Evolutionary conservation across 441 rosid species (phyloP), one percentile per base, ranked within the genome.

Genomic region (Arabidopsis hybrid): DNA sequence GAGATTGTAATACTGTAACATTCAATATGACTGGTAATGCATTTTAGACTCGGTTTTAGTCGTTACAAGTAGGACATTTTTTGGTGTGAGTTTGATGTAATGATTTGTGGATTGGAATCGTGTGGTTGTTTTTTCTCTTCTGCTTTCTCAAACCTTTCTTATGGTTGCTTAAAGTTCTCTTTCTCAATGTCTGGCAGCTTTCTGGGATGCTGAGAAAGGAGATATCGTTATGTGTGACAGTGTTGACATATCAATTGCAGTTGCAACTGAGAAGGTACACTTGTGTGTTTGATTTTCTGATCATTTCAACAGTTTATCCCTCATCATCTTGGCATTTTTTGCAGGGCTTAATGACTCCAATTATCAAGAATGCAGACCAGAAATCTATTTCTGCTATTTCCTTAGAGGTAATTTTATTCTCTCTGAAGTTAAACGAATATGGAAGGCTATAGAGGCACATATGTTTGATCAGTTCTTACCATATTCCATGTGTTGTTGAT

Each of bases 321-420:
- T 82, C 78, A 81, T 77, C 67, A 34, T 71, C 36, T 65, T 72
- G 80, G 71, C 59, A 68, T 79, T 42, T 71, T 38, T 77, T 83
- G 55, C 91, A 95, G 97, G 99, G 99, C 26, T 83, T 95, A 80
- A 91, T 95, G 97, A 95, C 97, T 70, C 99, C 98, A 65, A 95
- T 95, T 68, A 76, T 95, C 51, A 82, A 83, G 84, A 95, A 89
- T 77, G 99, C 97, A 4, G 97, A 95, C 79, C 97, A 95, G 81
- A 95, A 95, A 83, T 88, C 98, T 72, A 85, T 95, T 73, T 85
- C 92, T 59, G 82, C 92, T 47, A 92, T 95, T 65, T 95, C 99
- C 60, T 59, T 63, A 8, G 99, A 95, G 99, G 98, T 95, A 81
- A 55, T 47, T 5, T 49, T 43, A 7, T 47, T 10, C 63, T 39